Conservation (phyloP, 495 filamentous ascomycete species). For the Lasiosphaeris hirsuta region DNA sequence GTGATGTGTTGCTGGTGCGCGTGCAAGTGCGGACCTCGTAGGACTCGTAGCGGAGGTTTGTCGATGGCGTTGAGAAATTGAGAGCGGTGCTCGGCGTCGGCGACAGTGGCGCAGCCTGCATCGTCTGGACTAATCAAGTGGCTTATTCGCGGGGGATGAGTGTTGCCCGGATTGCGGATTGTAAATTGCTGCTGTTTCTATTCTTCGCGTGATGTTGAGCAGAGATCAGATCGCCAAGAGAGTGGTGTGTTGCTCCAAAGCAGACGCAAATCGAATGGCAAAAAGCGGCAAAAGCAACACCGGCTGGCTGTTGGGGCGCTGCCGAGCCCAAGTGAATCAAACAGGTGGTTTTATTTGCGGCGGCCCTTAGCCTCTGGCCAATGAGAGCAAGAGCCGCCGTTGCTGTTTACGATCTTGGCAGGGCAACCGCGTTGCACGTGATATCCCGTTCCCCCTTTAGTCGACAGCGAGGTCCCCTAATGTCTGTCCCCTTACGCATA, state of each 20-base stretch:
- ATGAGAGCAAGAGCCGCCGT: slow-evolving; percentile 1
- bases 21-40: slow-evolving; percentile 25
- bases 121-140: background rate
- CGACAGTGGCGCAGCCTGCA: slow-evolving; percentile 35
- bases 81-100: slow-evolving; percentile 33
- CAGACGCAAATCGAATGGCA: background rate
- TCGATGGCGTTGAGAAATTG: slow-evolving; percentile 35
- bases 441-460: background rate
- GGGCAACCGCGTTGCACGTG: slow-evolving; percentile 18
- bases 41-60: slow-evolving; percentile 20
- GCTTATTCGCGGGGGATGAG: too few relatives aligned
- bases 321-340: background rate
- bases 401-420: slow-evolving; percentile 26
- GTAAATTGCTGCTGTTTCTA: background rate
- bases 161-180: background rate
- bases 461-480: background rate
- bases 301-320: too few relatives aligned
- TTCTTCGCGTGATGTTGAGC: background rate
- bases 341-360: slow-evolving; percentile 15
- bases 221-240: background rate
- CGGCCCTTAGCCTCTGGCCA: slow-evolving; percentile 3
- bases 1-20: background rate
- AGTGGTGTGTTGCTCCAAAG: background rate
- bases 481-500: background rate
- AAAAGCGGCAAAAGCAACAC: too few relatives aligned